phyloP scores from a whole-genome alignment of 2,329 filamentous ascomycete species.

The Ophiostoma tasmaniense region DNA sequence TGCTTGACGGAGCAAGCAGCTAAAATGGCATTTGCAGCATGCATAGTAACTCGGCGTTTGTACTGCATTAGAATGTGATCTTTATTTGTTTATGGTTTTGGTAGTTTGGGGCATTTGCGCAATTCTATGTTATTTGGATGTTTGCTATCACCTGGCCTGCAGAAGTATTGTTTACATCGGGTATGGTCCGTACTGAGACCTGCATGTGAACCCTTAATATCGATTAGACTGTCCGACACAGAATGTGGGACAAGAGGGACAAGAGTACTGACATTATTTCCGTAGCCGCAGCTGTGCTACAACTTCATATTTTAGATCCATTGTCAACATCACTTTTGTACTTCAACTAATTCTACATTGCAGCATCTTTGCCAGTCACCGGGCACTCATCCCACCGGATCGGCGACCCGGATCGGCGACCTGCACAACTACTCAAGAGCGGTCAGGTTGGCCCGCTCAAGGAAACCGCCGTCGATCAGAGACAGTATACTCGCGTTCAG shows the following conservation, averaged over 20 bases:
- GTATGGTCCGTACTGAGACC: neutral
- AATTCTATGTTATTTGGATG: neutral
- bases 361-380: neutral
- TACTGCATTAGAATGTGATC: neutral
- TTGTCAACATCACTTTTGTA: neutral
- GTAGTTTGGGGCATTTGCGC: neutral
- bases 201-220: neutral
- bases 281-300: neutral
- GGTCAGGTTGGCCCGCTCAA: constrained; percentile 26
- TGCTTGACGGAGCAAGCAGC: neutral
- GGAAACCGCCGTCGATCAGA: constrained; percentile 28
- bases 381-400: neutral
- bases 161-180: neutral
- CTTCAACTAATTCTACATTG: too few relatives aligned
- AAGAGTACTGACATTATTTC: neutral
- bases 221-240: neutral
- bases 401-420: neutral
- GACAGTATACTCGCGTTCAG: constrained; percentile 25
- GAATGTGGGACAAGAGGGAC: neutral
- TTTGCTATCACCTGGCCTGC: neutral
- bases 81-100: neutral
- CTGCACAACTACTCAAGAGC: neutral
- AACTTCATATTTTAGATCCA: neutral
- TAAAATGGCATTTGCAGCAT: neutral
- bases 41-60: neutral